Evolutionary conservation across 257 asterid species (phyloP).

Genomic region (Jacaranda copaia): DNA sequence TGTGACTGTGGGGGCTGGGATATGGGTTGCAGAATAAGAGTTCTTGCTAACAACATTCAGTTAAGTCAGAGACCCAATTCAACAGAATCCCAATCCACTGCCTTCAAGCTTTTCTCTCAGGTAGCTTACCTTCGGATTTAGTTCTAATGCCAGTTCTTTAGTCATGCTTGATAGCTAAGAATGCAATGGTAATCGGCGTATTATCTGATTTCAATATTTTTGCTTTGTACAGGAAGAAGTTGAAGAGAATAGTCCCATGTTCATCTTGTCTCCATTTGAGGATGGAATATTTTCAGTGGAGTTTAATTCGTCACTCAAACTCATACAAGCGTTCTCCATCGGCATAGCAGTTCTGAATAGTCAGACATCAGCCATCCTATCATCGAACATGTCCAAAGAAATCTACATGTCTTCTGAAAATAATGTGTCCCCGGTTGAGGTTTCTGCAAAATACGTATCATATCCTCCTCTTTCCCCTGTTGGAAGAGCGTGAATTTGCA

Average conservation of each 20-base stretch:
- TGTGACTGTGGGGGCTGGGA: constrained; percentile 98
- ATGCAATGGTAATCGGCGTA: background rate
- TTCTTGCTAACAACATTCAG: constrained; percentile 44
- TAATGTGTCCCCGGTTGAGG: constrained; percentile 35
- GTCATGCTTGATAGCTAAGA: background rate
- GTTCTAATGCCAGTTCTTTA: background rate
- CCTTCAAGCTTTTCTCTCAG: constrained; percentile 67
- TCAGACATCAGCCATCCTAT: constrained; percentile 40
- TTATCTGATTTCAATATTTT: constrained; percentile 2
- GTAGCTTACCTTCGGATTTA: constrained; percentile 39
- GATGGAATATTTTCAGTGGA: constrained; percentile 74
- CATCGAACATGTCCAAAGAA: constrained; percentile 12
- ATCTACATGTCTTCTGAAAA: constrained; percentile 15
- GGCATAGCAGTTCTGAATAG: constrained; percentile 59
- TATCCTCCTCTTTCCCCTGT: constrained; percentile 57
- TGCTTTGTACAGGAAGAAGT: constrained; percentile 52
- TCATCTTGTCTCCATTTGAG: constrained; percentile 57
- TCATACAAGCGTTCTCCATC: constrained; percentile 71
- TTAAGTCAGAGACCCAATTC: constrained; percentile 34
- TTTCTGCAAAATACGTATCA: constrained; percentile 50
- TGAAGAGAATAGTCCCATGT: constrained; percentile 46
- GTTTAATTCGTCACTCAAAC: constrained; percentile 64
- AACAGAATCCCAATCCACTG: constrained; percentile 38
- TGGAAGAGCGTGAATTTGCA: constrained; percentile 52
- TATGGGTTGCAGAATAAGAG: constrained; percentile 67